Base-by-base conservation (phyloP, 306 rosid genomes). In the Elaeagnus macrophylla region DNA sequence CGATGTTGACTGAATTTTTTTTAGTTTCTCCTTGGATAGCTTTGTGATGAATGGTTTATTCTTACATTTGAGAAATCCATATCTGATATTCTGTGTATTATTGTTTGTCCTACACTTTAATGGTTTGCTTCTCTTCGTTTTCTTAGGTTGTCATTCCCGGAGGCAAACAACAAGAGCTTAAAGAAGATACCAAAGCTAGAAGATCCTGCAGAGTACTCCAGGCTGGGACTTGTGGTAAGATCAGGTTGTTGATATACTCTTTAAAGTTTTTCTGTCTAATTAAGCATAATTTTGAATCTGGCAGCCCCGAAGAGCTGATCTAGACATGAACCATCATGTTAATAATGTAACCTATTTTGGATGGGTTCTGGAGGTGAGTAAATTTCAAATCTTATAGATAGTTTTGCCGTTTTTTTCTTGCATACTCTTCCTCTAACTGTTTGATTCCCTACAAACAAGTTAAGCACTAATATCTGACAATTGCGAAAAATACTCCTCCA, bases 271-370 rank as follows among this genome's bases (percentile, higher is more conserved):
- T 57, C 17, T 77, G 53, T 42, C 17, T 39, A 54, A 61, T 70
- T 79, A 49, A 81, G 74, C 51, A 10, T 62, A 57, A 41, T 12
- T 67, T 67, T 51, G 44, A 39, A 72, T 59, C 12, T 62, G 32
- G 67, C 89, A 91, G 99, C 95, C 96, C 10, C 72, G 95, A 67
- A 80, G 99, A 79, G 95, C 89, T 19, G 96, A 91, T 77, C 74
- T 91, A 39, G 96, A 91, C 81, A 87, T 84, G 99, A 91, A 91
- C 70, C 95, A 75, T 67, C 96, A 87, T 73, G 96, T 91, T 72
- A 91, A 86, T 77, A 91, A 91, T 43, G 99, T 91, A 63, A 64
- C 85, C 50, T 87, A 87, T 65, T 80, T 87, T 50, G 99, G 93
- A 73, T 91, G 99, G 99, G 87, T 91, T 62, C 83, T 91, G 56